These are phyloP conservation scores for Acer saccharum DNA, from an alignment of 345 rosid species.

Conservation along the genomic window DNA sequence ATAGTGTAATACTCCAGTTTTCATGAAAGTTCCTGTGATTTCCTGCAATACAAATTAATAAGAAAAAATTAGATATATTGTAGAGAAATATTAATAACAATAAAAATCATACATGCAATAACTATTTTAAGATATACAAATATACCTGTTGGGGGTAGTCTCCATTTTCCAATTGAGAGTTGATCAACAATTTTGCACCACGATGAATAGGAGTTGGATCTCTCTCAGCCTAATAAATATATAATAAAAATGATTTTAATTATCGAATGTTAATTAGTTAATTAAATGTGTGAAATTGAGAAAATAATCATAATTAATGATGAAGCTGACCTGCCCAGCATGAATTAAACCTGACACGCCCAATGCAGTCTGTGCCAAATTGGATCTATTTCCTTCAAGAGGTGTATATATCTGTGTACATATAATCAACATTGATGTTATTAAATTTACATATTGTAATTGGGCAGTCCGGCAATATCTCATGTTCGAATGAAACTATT, in stretches of 20 bases:
- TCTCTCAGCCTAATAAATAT: constrained; percentile 17
- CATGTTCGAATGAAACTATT: too few relatives aligned
- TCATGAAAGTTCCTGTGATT: background rate
- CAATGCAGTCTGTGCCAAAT: constrained; percentile 19
- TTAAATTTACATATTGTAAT: too few relatives aligned
- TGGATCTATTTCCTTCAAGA: constrained; percentile 9
- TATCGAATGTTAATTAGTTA: background rate
- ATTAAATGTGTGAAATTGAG: background rate
- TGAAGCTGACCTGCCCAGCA: background rate
- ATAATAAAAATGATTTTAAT: background rate
- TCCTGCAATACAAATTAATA: background rate
- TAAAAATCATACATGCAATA: too few relatives aligned
- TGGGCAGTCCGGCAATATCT: background rate
- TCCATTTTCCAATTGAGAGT: constrained; percentile 42
- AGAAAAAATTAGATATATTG: background rate
- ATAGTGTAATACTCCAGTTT: background rate
- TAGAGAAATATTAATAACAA: too few relatives aligned
- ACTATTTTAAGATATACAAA: too few relatives aligned
- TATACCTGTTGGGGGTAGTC: constrained; percentile 43
- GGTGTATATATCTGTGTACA: constrained; percentile 1
- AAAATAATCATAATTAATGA: background rate
- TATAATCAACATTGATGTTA: background rate
- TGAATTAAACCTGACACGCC: constrained; percentile 9
- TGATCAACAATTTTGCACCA: constrained; percentile 42
- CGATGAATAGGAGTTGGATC: constrained; percentile 42